Evolutionary conservation across 139 green algal genomes (phyloP).

Genomic region (Coccomyxa sp.): DNA sequence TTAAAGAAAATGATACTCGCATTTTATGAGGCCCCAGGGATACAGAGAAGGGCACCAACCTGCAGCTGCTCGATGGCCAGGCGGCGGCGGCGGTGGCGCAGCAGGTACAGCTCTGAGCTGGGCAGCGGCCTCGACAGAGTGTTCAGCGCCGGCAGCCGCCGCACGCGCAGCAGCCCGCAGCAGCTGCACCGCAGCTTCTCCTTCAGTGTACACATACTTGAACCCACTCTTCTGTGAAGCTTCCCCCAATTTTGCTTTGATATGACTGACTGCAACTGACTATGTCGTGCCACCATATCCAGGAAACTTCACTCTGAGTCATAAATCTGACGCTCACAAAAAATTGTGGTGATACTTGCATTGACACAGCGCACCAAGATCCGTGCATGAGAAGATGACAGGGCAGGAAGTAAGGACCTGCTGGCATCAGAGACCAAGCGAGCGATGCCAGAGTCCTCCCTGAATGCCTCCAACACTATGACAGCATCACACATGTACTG

Average conservation of each 20-base stretch:
- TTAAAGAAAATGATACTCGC: neutral
- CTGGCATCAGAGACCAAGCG: conserved; percentile 7
- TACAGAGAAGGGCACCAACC: neutral
- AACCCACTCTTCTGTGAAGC: neutral
- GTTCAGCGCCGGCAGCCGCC: conserved; percentile 45
- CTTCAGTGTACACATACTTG: neutral
- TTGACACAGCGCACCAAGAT: neutral
- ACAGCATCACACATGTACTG: conserved; percentile 57
- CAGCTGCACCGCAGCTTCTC: conserved; percentile 25
- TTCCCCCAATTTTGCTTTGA: neutral
- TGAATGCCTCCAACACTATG: conserved; percentile 48
- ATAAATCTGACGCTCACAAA: neutral
- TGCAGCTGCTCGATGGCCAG: conserved; percentile 55
- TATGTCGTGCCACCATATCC: neutral
- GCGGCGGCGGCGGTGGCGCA: conserved; percentile 53
- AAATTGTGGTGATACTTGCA: neutral
- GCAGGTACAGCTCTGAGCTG: conserved; percentile 45
- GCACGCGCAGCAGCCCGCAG: conserved; percentile 54
- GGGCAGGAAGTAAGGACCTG: neutral
- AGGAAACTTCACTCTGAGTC: neutral
- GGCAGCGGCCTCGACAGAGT: conserved; percentile 31
- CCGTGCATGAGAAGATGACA: neutral
- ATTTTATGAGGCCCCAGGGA: neutral
- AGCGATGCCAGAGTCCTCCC: conserved; percentile 52
- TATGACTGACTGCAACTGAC: conserved; percentile 3